Conservation (phyloP, 2,329 filamentous ascomycete species). For the Elsinoe necatrix region DNA sequence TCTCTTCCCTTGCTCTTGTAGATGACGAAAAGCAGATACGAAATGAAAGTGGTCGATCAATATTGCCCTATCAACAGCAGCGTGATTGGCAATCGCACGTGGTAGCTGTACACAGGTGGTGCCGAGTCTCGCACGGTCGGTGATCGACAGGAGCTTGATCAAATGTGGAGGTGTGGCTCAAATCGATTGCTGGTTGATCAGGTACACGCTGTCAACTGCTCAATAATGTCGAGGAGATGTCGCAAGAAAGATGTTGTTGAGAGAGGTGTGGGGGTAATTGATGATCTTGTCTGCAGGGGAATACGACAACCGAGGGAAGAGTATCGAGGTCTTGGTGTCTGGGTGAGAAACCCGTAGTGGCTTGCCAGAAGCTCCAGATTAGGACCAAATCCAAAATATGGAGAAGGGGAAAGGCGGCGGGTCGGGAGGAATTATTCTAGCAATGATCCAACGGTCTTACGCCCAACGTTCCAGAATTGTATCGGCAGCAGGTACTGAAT, state of each 20-base stretch:
- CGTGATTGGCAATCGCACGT: background rate
- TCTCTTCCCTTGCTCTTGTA: background rate
- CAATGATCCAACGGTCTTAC: constrained; percentile 11
- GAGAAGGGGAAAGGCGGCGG: constrained; percentile 7
- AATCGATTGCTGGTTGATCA: background rate
- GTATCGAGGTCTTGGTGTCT: constrained; percentile 1
- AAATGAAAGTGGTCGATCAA: constrained; percentile 1
- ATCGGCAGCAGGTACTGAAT: constrained; percentile 12
- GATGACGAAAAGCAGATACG: background rate
- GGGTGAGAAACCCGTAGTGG: constrained; percentile 2
- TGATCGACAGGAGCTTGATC: constrained; percentile 14
- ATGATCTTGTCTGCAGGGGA: constrained; percentile 7
- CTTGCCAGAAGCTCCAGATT: constrained; percentile 14
- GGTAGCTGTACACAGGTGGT: constrained; percentile 1
- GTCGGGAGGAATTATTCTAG: constrained; percentile 8
- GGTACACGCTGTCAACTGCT: background rate
- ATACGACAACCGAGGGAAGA: constrained; percentile 5
- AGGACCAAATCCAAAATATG: constrained; percentile 3
- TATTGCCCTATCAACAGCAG: background rate
- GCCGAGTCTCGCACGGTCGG: constrained; percentile 4
- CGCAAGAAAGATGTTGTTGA: background rate
- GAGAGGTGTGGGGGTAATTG: background rate
- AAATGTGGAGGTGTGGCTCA: background rate
- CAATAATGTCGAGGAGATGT: background rate
- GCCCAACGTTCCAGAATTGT: constrained; percentile 13